Evolutionary conservation across 768 basidiomycete genomes (phyloP), one percentile per base, ranked within the genome.

Genomic region (Leccinum fibrillosum): DNA sequence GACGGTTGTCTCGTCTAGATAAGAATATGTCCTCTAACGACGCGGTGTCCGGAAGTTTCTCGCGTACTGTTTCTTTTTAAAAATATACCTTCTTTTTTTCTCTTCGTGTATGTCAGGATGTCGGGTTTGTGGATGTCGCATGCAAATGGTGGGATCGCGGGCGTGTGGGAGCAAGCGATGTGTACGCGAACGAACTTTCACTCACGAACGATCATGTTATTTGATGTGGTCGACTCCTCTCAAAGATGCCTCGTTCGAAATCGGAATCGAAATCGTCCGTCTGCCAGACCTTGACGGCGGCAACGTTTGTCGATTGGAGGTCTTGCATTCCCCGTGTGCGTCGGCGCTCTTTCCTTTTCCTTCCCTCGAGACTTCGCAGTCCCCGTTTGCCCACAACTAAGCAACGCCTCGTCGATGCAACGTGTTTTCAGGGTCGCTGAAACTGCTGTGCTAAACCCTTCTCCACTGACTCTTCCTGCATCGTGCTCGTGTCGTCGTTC

Each of bases 391-490:
- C 57, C 51, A 53, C 3, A 42, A 4, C 39, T 42, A 3, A 42
- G 19, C 39, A 53, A 30, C 45, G 65, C 67, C 67, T 66, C 67
- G 67, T 66, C 66, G 61, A 61, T 69, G 53, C 64, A 54, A 56
- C 66, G 49, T 67, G 66, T 61, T 49, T 45, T 52, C 42, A 67
- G 66, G 66, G 66, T 68, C 66, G 53, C 4, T 15, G 52, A n/a
- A 26, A 1, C 5, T 26, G 54, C 56, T 44, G 39, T 57, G 21
- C 23, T 35, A 26, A 17, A 17, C 30, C 42, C 52, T 37, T 25
- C 28, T 26, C 12, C 6, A 19, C 25, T 26, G 2, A 19, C 39
- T 42, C 9, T 44, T 35, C 30, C 25, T 47, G 59, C 17, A 15
- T 37, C 32, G 17, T 25, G 7, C 21, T 13, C 35, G 37, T 44